Base-by-base conservation (phyloP, 1,284 basidiomycete species). In the Cryptococcus sp. region DNA sequence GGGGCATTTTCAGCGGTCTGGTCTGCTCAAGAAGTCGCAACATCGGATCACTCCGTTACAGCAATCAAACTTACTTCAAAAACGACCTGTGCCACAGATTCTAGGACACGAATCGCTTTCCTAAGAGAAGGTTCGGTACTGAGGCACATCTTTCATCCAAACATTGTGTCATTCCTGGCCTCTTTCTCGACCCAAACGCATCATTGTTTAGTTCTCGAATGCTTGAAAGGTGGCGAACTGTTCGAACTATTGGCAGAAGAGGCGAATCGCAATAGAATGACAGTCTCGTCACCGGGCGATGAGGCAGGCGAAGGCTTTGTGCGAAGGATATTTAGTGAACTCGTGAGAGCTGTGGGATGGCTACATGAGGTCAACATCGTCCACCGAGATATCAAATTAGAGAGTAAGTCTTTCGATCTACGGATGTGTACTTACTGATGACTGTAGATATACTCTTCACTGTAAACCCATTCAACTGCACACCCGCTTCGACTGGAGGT, bases 381-480 rank as follows among this genome's bases (percentile, higher is more conserved):
- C 0, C 92, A 96, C 76, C 83, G 92, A 2, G 92, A 96, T 77
- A 86, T 96, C 78, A 96, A 96, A 79, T 83, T 96, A 15, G 92
- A 96, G 76, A 96, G 90, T 92, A 67, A 68, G 89, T 37, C 33
- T 43, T 13, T 13, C 32, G 36, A 46, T 30, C 32, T 15, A 37
- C 52, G 30, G 59, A 42, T 51, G 45, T 34, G 8, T 32, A 32
- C 11, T 50, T 46, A 11, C 35, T 55, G 45, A 56, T 52, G 30
- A 49, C 31, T 13, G 7, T 60, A 85, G 85, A 87, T 67, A 83
- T 86, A 59, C 78, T 87, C 35, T 78, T 86, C 63, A 82, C 77
- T 8, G 60, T 68, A 44, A 76, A 76, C 56, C 79, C 76, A 0
- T 81, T 79, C 67, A 72, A 61, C n/a, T 61, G 69, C 11, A 64